Conservation (phyloP, 495 filamentous ascomycete species). For the Penicillium daleae region DNA sequence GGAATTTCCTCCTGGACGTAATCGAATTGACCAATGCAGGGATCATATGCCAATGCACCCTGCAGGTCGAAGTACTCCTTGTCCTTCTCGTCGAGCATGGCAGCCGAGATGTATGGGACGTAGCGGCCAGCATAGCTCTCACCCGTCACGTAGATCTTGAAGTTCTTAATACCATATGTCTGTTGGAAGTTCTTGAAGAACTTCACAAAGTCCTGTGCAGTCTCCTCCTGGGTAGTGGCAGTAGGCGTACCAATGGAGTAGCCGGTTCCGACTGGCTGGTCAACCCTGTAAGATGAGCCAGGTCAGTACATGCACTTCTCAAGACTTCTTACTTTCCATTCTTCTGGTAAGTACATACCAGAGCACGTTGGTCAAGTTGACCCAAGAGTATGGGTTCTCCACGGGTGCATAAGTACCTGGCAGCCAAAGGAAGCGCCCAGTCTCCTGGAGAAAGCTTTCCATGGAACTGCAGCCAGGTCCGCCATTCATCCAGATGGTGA, state of each 20-base stretch:
- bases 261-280: conserved; percentile 61
- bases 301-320: background rate
- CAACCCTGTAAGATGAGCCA: conserved; percentile 38
- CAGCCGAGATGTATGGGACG: conserved; percentile 58
- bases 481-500: conserved; percentile 76
- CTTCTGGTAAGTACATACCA: conserved; percentile 43
- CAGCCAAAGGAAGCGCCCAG: conserved; percentile 66
- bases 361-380: conserved; percentile 66
- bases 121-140: conserved; percentile 63
- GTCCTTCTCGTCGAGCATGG: conserved; percentile 54
- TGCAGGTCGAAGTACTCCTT: conserved; percentile 52
- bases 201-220: conserved; percentile 61
- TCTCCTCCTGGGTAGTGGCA: conserved; percentile 57
- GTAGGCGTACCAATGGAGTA: conserved; percentile 59
- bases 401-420: conserved; percentile 60
- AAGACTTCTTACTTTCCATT: background rate
- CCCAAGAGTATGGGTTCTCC: conserved; percentile 68
- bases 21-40: conserved; percentile 47
- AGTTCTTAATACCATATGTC: conserved; percentile 61
- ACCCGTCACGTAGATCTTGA: conserved; percentile 65
- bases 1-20: conserved; percentile 46
- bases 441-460: conserved; percentile 68
- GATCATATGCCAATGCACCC: conserved; percentile 48
- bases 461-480: conserved; percentile 71
- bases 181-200: conserved; percentile 69